Evolutionary conservation across 768 basidiomycete genomes (phyloP).

Genomic region (Chalciporus pseudorubinellus): DNA sequence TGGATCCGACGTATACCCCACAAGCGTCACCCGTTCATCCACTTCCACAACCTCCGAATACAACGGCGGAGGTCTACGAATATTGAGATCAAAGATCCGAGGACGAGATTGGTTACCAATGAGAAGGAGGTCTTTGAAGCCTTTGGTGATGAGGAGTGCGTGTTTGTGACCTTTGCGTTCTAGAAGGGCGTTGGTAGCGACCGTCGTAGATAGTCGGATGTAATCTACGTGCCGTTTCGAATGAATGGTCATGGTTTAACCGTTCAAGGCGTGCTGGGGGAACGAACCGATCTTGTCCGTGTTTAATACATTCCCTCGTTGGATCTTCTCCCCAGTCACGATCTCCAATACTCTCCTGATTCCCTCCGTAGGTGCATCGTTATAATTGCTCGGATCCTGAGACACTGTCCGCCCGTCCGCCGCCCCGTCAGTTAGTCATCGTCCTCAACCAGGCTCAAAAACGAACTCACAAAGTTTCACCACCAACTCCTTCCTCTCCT

Average conservation of each 20-base stretch:
- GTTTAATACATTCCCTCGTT: conserved; percentile 61
- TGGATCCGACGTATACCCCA: conserved; percentile 91
- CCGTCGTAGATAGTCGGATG: conserved; percentile 89
- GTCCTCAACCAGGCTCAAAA: too few species aligned
- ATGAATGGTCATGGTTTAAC: too few species aligned
- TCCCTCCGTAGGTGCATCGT: conserved; percentile 92
- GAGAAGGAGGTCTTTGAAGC: conserved; percentile 86
- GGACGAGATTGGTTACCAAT: conserved; percentile 97
- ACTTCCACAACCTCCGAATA: conserved; percentile 66
- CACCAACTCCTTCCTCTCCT: conserved; percentile 73
- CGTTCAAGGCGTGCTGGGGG: too few species aligned
- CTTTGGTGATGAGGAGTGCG: conserved; percentile 86
- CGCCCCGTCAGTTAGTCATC: not conserved
- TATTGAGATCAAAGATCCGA: conserved; percentile 92
- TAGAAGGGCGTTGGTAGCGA: conserved; percentile 93
- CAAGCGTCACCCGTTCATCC: conserved; percentile 92
- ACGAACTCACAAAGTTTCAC: conserved; percentile 84
- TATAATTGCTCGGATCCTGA: conserved; percentile 83
- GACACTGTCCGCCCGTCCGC: conserved; percentile 54
- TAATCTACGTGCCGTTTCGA: conserved; percentile 55
- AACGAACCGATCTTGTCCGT: conserved; percentile 76
- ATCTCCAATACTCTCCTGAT: conserved; percentile 83
- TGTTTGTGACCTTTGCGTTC: conserved; percentile 94
- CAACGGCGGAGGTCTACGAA: conserved; percentile 70
- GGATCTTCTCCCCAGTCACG: conserved; percentile 65